Percentiles rank a stretch among this genome's conserved stretches.
phyloP scores from a whole-genome alignment of 179 eudicot species.

The Sideroxylon spinosum region DNA sequence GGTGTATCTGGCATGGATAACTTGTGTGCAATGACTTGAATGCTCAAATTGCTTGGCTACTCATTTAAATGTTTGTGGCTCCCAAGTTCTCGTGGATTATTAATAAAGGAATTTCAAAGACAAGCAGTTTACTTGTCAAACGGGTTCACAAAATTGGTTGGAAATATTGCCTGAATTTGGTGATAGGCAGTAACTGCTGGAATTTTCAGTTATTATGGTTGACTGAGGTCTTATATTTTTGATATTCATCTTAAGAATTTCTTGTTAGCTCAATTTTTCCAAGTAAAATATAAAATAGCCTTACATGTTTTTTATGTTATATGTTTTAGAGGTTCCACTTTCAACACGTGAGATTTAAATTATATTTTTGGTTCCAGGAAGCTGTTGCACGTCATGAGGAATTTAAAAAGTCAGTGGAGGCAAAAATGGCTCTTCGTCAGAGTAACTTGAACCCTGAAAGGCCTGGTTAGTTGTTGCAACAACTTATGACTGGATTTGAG shows the following conservation, averaged over 20 bases:
- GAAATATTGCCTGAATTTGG: not conserved
- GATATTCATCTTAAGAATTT: not conserved
- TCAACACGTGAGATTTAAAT: not conserved
- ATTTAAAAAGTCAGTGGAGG: constrained; percentile 73
- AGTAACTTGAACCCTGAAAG: constrained; percentile 84
- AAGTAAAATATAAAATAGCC: not conserved
- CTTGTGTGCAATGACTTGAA: not conserved
- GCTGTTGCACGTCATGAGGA: constrained; percentile 82
- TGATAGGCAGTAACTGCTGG: not conserved
- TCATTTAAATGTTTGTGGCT: constrained; percentile 9
- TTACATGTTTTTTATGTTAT: not conserved
- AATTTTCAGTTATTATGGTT: not conserved
- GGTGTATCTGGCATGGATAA: constrained; percentile 1
- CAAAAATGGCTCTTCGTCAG: constrained; percentile 76
- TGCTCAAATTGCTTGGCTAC: not conserved
- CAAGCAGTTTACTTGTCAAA: constrained; percentile 4
- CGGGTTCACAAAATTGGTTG: not conserved
- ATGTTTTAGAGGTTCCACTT: constrained; percentile 1
- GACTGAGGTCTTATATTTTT: not conserved
- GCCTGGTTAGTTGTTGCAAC: constrained; percentile 57
- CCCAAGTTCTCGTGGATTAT: not conserved
- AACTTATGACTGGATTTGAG: not conserved
- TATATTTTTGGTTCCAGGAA: constrained; percentile 43
- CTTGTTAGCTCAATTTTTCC: not conserved
- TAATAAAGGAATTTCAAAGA: not conserved